phyloP scores from a whole-genome alignment of 805 yeast species.

The Pichia eremophila region DNA sequence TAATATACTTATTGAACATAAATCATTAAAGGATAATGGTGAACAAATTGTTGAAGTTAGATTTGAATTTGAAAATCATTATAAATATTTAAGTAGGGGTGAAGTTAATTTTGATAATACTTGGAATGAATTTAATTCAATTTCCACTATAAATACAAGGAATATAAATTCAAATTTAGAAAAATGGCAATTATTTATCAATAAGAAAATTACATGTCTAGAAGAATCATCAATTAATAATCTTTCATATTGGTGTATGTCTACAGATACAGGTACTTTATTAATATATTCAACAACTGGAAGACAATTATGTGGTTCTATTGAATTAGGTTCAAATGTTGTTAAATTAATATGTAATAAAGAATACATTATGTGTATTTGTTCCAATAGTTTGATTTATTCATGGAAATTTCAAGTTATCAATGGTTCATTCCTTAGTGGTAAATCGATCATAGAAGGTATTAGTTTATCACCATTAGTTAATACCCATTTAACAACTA shows the following conservation, averaged over 20 bases:
- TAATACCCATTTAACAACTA: slow-evolving; percentile 24
- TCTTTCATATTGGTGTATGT: slow-evolving; percentile 44
- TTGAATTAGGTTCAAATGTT: slow-evolving; percentile 44
- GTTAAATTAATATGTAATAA: slow-evolving; percentile 29
- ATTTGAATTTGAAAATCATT: slow-evolving; percentile 8
- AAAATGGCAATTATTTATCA: slow-evolving; percentile 32
- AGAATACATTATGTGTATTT: slow-evolving; percentile 33
- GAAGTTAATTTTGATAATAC: slow-evolving; percentile 19
- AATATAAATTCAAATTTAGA: slow-evolving; percentile 8
- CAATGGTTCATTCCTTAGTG: slow-evolving; percentile 4
- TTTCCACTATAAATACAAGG: slow-evolving; percentile 14
- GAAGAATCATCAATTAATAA: slow-evolving; percentile 27
- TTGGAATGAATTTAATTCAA: slow-evolving; percentile 29
- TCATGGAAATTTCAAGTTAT: slow-evolving; percentile 33
- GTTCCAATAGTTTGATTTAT: slow-evolving; percentile 41
- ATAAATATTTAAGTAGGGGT: slow-evolving; percentile 20
- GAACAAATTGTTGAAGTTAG: slow-evolving; percentile 15
- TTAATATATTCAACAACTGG: slow-evolving; percentile 40
- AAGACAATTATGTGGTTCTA: slow-evolving; percentile 33
- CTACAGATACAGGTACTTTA: slow-evolving; percentile 52
- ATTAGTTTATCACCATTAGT: slow-evolving; percentile 47
- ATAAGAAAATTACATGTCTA: slow-evolving; percentile 31
- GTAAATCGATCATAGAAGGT: slow-evolving; percentile 29
- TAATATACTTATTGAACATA: slow-evolving; percentile 21
- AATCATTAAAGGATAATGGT: not conserved